These are phyloP conservation scores for Pterocarpus macrocarpus DNA, from an alignment of 306 rosid species.

Conservation along the genomic window DNA sequence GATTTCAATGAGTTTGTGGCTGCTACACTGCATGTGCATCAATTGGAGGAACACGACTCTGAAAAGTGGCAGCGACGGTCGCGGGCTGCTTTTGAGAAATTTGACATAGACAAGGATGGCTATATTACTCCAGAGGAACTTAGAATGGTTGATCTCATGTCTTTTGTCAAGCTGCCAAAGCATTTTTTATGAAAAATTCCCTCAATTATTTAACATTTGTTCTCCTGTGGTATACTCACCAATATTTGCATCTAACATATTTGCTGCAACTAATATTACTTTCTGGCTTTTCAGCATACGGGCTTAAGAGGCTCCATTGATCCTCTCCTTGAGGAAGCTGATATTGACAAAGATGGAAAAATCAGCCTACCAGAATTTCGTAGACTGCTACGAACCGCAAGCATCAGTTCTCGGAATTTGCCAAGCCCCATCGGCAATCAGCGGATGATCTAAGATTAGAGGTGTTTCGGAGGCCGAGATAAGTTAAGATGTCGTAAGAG, in stretches of 20 bases:
- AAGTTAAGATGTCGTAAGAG: slow-evolving; percentile 33
- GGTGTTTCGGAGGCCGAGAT: slow-evolving; percentile 37
- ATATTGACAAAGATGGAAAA: slow-evolving; percentile 85
- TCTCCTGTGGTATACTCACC: slow-evolving; percentile 1
- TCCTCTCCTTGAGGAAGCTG: slow-evolving; percentile 90
- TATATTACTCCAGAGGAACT: slow-evolving; percentile 87
- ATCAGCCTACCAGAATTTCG: slow-evolving; percentile 84
- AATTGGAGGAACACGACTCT: slow-evolving; percentile 86
- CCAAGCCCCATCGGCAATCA: slow-evolving; percentile 43
- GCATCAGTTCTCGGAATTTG: slow-evolving; percentile 65
- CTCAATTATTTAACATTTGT: neutral
- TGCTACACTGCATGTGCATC: slow-evolving; percentile 88
- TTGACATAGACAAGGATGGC: slow-evolving; percentile 85
- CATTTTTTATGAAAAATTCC: slow-evolving; percentile 15
- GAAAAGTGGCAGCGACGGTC: slow-evolving; percentile 79
- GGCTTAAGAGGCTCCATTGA: slow-evolving; percentile 76
- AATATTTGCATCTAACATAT: neutral
- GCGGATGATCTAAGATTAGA: slow-evolving; percentile 53
- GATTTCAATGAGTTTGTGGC: slow-evolving; percentile 89
- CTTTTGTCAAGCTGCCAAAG: slow-evolving; percentile 1
- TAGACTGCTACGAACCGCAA: slow-evolving; percentile 81
- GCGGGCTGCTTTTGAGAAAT: slow-evolving; percentile 82
- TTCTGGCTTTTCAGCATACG: slow-evolving; percentile 66
- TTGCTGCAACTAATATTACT: slow-evolving; percentile 29
- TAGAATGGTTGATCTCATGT: slow-evolving; percentile 67